Evolutionary conservation across 306 rosid species (phyloP), one percentile per base, ranked within the genome.

Genomic region (Glycine latifolia): DNA sequence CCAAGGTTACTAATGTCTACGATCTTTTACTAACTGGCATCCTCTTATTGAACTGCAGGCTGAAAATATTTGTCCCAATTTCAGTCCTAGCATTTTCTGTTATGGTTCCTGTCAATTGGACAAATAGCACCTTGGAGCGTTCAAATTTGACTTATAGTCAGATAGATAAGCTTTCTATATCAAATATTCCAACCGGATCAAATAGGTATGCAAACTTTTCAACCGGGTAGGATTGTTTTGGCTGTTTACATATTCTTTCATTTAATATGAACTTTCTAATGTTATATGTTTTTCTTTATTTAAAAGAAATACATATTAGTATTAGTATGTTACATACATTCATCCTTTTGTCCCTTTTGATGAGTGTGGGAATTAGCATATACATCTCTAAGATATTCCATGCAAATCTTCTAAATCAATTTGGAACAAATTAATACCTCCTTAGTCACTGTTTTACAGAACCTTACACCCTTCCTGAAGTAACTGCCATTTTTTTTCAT

Each of bases 31-130:
- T 83, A 77, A 87, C 67, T 65, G 52, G 52, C 47, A 7, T 58
- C 41, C 20, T 77, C 68, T 63, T 61, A 37, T 76, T 81, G 63
- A 85, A 79, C 16, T 87, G 91, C 97, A 95, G 99, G 95, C 88
- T 95, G 58, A 95, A 93, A 83, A 86, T 95, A 68, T 95, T 91
- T 90, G 89, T 92, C 72, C 99, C 99, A 16, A 89, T 95, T 67
- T 68, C 97, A 73, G 76, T 89, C 70, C 86, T 95, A 49, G 96
- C 97, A 37, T 95, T 91, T 88, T 63, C 96, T 58, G 71, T 95
- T 75, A 91, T 90, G 91, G 92, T 91, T 66, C 99, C 99, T 5
- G 99, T 95, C 76, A 95, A 95, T 82, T 95, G 97, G 98, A 95
- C 99, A 77, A 93, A 93, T 78, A 74, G 71, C 70, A 91, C 97